Base-by-base conservation (phyloP, 176 grass and related monocot genomes). In the Raddia distichophylla region DNA sequence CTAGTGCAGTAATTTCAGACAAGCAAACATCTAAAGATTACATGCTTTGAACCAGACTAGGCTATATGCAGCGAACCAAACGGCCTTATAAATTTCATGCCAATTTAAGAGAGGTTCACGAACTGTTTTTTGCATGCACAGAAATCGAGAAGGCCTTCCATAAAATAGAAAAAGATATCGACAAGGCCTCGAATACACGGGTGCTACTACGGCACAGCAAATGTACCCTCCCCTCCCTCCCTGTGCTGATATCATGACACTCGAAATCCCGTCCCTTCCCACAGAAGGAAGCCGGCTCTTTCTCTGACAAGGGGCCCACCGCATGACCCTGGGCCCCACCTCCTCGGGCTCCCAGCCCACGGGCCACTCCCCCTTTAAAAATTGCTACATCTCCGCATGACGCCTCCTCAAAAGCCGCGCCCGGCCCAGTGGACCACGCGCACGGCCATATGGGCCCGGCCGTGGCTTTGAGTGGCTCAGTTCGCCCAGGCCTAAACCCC, bases 341-440 rank as follows among this genome's bases (percentile, higher is more conserved):
- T 8, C 22, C n/a, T 71, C 48, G n/a, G 60, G 75, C 13, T 34
- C 65, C 50, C 18, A 67, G 18, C 1, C 10, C 40, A 13, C n/a
- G 7, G 27, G 27, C 27, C 27, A 27, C 6, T 35, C 15, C 7
- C 13, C 2, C 19, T 84, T 51, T 59, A 47, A 63, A 63, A 32
- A 74, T 7, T 64, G 47, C 56, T 27, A 8, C 51, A 43, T 15
- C 42, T 60, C 16, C 54, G 10, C 17, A 70, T 1, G 75, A 51
- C 74, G 22, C 45, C 13, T 45, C 78, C 71, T 82, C 34, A 77
- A 82, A 87, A 87, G 79, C 45, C 48, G 63, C 18, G 71, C 85
- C 34, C 7, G 44, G 78, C 52, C 18, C 85, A 74, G 0, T 65
- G 16, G 35, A 85, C 60, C 60, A 33, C 33, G 61, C 40, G 6